A percentile compares a stretch with the other conserved stretches of the same genome.
Conservation (phyloP, 345 rosid species). For the Draba incana region DNA sequence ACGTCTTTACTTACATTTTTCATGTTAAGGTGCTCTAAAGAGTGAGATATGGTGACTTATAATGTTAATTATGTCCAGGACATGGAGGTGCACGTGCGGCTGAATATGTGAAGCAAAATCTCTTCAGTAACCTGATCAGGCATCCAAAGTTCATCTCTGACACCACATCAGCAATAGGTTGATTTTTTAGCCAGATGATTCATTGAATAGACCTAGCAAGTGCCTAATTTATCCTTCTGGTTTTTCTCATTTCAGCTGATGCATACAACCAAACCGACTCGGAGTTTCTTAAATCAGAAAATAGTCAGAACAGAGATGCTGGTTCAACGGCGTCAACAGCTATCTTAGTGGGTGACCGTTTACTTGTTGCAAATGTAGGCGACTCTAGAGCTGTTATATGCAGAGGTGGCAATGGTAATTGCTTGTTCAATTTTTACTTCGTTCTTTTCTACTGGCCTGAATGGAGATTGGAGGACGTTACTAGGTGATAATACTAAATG, state of each 20-base stretch:
- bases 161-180: slow-evolving; percentile 92
- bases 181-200: slow-evolving; percentile 10
- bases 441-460: not conserved
- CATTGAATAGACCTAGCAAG: not conserved
- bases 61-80: slow-evolving; percentile 53
- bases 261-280: slow-evolving; percentile 92
- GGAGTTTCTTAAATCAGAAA: slow-evolving; percentile 89
- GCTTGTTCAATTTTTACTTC: slow-evolving; percentile 6
- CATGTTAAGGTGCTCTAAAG: slow-evolving; percentile 1
- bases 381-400: slow-evolving; percentile 99
- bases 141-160: slow-evolving; percentile 98
- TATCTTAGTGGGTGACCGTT: slow-evolving; percentile 85
- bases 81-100: slow-evolving; percentile 99
- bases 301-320: slow-evolving; percentile 94
- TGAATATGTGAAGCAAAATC: slow-evolving; percentile 93
- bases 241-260: slow-evolving; percentile 62
- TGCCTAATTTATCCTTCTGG: slow-evolving; percentile 27
- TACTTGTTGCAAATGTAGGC: slow-evolving; percentile 97
- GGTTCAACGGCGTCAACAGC: slow-evolving; percentile 99
- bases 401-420: slow-evolving; percentile 89
- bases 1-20: not conserved
- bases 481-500: not conserved
- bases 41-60: slow-evolving; percentile 10
- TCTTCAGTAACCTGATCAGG: slow-evolving; percentile 88
- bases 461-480: slow-evolving; percentile 2